These are phyloP conservation scores for Prunus mira DNA, from an alignment of 306 rosid species.

Conservation along the genomic window DNA sequence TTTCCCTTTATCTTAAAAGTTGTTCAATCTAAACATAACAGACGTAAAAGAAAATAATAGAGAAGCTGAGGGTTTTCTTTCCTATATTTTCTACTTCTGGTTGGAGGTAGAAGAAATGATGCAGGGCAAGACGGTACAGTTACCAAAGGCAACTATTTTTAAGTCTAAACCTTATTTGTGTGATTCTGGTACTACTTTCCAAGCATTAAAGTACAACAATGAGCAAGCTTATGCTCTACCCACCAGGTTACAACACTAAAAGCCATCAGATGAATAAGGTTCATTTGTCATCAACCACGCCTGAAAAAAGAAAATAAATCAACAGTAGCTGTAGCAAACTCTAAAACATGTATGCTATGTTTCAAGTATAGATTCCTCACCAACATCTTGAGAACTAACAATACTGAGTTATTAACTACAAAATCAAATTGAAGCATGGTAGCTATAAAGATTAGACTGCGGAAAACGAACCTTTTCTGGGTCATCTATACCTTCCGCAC, in stretches of 20 bases:
- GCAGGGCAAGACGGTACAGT: background rate
- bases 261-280: conserved; percentile 27
- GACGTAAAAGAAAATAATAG: background rate
- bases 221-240: conserved; percentile 18
- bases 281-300: conserved; percentile 20
- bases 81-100: background rate
- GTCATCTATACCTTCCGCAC: conserved; percentile 35
- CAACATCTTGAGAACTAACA: background rate
- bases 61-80: background rate
- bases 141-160: background rate
- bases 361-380: conserved; percentile 6
- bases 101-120: background rate
- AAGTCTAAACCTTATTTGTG: background rate
- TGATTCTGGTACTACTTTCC: background rate
- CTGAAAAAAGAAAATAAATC: conserved; percentile 22
- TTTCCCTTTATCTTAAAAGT: background rate
- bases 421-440: background rate
- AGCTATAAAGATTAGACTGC: conserved; percentile 2
- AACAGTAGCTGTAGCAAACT: conserved; percentile 3
- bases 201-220: conserved; percentile 3
- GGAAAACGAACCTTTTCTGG: conserved; percentile 61
- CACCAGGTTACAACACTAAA: conserved; percentile 23
- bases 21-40: background rate
- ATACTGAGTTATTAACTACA: background rate
- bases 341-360: conserved; percentile 6